These are phyloP conservation scores for Trichothecium roseum DNA, from an alignment of 2,329 filamentous ascomycete species.

Conservation along the genomic window DNA sequence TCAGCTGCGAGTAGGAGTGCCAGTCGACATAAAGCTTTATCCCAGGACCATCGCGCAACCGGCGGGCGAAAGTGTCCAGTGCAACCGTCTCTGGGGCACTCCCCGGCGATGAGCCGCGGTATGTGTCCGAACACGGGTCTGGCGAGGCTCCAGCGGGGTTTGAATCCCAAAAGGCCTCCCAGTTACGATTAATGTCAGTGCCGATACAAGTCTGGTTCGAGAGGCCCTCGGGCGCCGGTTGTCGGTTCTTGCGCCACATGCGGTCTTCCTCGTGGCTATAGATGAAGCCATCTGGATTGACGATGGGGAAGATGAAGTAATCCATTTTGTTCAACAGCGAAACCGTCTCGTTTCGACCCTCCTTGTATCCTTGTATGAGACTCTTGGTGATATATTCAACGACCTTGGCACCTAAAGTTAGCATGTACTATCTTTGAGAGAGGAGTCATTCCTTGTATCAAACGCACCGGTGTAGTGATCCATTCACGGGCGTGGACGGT, in stretches of 20 bases:
- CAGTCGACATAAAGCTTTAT: constrained; percentile 38
- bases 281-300: no score
- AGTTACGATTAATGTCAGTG: constrained; percentile 45
- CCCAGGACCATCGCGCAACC: constrained; percentile 20
- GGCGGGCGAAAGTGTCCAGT: constrained; percentile 22
- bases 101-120: constrained; percentile 26
- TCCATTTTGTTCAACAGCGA: constrained; percentile 44
- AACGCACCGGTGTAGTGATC: constrained; percentile 44
- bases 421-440: not conserved
- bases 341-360: constrained; percentile 21
- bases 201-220: constrained; percentile 27
- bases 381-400: constrained; percentile 36
- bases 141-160: constrained; percentile 32
- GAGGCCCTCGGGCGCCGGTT: constrained; percentile 18
- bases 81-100: constrained; percentile 36
- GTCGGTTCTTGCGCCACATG: constrained; percentile 44
- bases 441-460: no score
- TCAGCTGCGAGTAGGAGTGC: constrained; percentile 34
- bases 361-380: constrained; percentile 30
- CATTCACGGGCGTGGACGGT: constrained; percentile 45
- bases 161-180: constrained; percentile 37
- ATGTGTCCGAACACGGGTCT: constrained; percentile 36
- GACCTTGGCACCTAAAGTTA: constrained; percentile 22
- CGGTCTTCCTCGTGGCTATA: constrained; percentile 34
- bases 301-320: constrained; percentile 44